Conservation (phyloP, 768 basidiomycete genomes). For the Podaxis mareebaensis region DNA sequence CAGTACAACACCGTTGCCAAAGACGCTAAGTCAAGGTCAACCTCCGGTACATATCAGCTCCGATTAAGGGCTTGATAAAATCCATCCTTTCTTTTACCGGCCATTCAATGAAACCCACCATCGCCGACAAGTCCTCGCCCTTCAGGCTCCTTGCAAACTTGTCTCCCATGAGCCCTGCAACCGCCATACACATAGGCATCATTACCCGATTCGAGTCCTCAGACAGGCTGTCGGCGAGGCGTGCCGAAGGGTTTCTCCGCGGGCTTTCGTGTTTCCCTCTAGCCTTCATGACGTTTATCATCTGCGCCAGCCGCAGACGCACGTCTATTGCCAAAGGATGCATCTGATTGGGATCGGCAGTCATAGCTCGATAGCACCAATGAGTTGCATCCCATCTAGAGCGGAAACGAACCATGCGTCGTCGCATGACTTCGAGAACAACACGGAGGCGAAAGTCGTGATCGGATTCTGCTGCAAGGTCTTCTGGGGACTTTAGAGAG, state of each 20-base stretch:
- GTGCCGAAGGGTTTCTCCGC: slow-evolving; percentile 3
- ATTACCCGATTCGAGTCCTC: background rate
- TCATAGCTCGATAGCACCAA: background rate
- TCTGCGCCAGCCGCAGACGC: background rate
- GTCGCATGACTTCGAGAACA: slow-evolving; percentile 1
- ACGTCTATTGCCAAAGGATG: background rate
- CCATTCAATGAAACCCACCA: too few species aligned
- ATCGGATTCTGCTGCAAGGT: background rate
- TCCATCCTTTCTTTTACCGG: too few species aligned
- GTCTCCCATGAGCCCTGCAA: background rate
- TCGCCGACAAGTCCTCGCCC: too few species aligned
- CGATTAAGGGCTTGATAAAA: too few species aligned
- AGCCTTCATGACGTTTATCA: background rate
- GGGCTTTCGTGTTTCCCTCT: background rate
- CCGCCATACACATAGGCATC: background rate
- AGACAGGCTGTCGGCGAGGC: background rate
- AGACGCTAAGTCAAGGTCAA: too few species aligned
- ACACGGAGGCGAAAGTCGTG: slow-evolving; percentile 1
- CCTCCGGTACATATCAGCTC: too few species aligned
- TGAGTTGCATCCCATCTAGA: background rate
- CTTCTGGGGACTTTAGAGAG: background rate
- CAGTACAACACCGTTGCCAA: too few species aligned
- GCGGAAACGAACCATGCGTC: background rate
- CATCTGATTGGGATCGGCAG: slow-evolving; percentile 4
- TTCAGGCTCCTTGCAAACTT: too few species aligned